A percentile compares a stretch with the other conserved stretches of the same genome.
phyloP scores from a whole-genome alignment of 306 rosid species.

The Rosa lucieae region DNA sequence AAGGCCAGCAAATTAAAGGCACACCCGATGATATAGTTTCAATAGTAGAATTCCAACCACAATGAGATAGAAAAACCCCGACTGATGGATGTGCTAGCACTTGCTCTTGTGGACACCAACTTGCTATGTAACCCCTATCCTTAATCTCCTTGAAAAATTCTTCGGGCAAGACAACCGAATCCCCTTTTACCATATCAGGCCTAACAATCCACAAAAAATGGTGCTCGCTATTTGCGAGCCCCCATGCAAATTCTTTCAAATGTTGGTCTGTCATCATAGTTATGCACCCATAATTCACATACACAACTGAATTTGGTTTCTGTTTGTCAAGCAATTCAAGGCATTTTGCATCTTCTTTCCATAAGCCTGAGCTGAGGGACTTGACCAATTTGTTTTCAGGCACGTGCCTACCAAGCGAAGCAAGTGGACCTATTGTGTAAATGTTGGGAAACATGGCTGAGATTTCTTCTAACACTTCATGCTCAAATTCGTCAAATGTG shows the following conservation, averaged over 20 bases:
- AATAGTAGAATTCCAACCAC: conserved; percentile 52
- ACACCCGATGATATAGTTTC: conserved; percentile 43
- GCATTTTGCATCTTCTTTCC: conserved; percentile 45
- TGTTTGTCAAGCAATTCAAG: conserved; percentile 38
- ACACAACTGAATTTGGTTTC: conserved; percentile 38
- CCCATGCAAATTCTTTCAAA: conserved; percentile 49
- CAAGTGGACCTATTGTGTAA: conserved; percentile 46
- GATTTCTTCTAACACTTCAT: conserved; percentile 38
- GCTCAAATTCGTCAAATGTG: conserved; percentile 43
- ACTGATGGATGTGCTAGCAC: conserved; percentile 44
- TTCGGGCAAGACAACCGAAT: conserved; percentile 22
- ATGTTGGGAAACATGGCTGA: conserved; percentile 36
- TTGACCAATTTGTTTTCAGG: conserved; percentile 17
- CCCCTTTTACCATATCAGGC: conserved; percentile 40
- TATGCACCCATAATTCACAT: conserved; percentile 42
- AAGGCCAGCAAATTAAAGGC: conserved; percentile 53
- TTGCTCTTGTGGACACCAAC: conserved; percentile 48
- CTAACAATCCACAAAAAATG: conserved; percentile 46
- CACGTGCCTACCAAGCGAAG: conserved; percentile 25
- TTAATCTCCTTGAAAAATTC: conserved; percentile 36
- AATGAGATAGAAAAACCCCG: conserved; percentile 46
- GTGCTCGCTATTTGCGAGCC: conserved; percentile 41
- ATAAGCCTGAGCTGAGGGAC: conserved; percentile 32
- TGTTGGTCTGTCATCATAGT: conserved; percentile 32
- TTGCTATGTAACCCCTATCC: conserved; percentile 38